These are phyloP conservation scores for Prunella vulgaris DNA, from an alignment of 257 asterid species.

Conservation along the genomic window DNA sequence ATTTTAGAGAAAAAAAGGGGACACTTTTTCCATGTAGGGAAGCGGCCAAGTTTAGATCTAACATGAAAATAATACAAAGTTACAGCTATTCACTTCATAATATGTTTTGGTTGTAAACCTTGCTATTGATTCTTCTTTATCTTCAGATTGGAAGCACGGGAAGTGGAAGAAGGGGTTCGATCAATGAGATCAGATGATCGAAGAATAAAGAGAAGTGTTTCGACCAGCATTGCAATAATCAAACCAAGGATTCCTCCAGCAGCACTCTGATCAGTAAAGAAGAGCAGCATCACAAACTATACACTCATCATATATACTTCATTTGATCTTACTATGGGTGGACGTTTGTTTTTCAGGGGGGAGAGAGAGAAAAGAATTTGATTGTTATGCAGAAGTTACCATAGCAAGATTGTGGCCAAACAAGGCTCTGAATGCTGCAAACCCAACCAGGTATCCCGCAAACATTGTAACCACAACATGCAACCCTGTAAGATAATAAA, in stretches of 20 bases:
- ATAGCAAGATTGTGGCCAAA: constrained; percentile 65
- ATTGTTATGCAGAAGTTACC: constrained; percentile 40
- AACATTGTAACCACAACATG: constrained; percentile 82
- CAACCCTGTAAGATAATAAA: constrained; percentile 51
- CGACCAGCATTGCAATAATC: constrained; percentile 83
- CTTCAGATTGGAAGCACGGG: constrained; percentile 33
- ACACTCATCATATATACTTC: not conserved
- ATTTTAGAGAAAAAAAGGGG: no score
- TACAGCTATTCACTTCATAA: not conserved
- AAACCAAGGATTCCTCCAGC: constrained; percentile 97
- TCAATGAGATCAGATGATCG: constrained; percentile 45
- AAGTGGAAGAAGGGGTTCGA: constrained; percentile 23
- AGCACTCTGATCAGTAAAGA: constrained; percentile 53
- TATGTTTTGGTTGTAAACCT: not conserved
- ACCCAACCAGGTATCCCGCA: constrained; percentile 85
- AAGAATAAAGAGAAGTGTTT: constrained; percentile 74
- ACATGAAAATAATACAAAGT: not conserved
- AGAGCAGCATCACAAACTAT: not conserved
- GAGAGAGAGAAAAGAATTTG: not conserved
- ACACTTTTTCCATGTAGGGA: not conserved
- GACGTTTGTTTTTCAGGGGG: not conserved
- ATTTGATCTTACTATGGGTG: not conserved
- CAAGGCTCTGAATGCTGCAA: constrained; percentile 86
- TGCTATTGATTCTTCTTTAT: constrained; percentile 54
- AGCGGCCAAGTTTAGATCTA: not conserved